Percentiles rank a stretch among this genome's conserved stretches.
Evolutionary conservation across 208 protist species (phyloP).

Genomic region (Leishmania aethiopica): DNA sequence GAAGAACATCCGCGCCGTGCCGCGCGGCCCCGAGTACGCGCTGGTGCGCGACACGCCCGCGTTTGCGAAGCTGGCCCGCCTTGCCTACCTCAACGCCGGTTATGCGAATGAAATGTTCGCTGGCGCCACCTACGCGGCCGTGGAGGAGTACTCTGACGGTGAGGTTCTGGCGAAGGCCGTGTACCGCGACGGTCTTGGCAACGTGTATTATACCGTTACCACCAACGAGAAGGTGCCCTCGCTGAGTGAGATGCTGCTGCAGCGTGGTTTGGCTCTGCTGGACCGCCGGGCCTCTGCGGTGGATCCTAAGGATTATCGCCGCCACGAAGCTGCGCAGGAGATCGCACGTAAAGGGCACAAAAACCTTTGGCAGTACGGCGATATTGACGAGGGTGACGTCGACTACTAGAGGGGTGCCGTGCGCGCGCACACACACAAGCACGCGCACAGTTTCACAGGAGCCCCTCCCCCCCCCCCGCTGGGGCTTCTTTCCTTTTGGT

Average conservation of each 20-base stretch:
- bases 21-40: conserved; percentile 72
- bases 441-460: not conserved
- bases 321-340: conserved; percentile 72
- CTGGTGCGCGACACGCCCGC: conserved; percentile 65
- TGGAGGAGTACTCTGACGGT: conserved; percentile 75
- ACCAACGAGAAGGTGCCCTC: conserved; percentile 64
- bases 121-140: conserved; percentile 45
- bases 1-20: conserved; percentile 68
- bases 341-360: conserved; percentile 85
- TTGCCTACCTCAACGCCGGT: conserved; percentile 76
- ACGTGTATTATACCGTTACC: conserved; percentile 74
- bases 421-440: not conserved
- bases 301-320: conserved; percentile 54
- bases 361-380: conserved; percentile 87
- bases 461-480: not conserved
- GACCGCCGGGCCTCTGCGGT: conserved; percentile 54
- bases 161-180: conserved; percentile 77
- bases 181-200: conserved; percentile 66
- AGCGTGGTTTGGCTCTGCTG: conserved; percentile 75
- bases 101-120: conserved; percentile 45
- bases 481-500: not conserved
- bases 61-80: conserved; percentile 57
- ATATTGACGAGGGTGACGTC: conserved; percentile 74
- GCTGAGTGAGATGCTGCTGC: conserved; percentile 80
- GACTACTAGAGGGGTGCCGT: conserved; percentile 15